phyloP scores from a whole-genome alignment of 73 alveolate species.

The Paramecium pentaurelia region DNA sequence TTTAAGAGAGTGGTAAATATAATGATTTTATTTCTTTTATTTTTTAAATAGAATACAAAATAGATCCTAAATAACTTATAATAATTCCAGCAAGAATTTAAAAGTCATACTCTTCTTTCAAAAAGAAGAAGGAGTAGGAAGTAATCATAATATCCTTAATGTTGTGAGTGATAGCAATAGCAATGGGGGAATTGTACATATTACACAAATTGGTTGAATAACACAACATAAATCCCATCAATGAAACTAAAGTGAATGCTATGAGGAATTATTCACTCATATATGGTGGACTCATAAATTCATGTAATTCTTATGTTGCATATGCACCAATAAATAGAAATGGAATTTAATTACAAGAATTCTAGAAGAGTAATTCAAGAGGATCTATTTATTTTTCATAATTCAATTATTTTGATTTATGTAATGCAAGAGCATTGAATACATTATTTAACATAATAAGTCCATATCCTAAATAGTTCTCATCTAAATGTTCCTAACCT shows the following conservation, averaged over 20 bases:
- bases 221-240: constrained; percentile 1
- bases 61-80: constrained; percentile 22
- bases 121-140: not conserved
- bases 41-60: not conserved
- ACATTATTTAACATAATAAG: not conserved
- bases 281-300: not conserved
- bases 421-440: constrained; percentile 22
- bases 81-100: constrained; percentile 10
- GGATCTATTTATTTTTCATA: not conserved
- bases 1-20: not conserved
- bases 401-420: not conserved
- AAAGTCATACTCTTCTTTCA: constrained; percentile 1
- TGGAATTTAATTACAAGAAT: constrained; percentile 34
- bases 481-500: constrained; percentile 26
- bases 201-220: constrained; percentile 20
- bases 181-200: constrained; percentile 36
- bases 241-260: not conserved
- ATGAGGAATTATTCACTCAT: not conserved
- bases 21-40: not conserved
- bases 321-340: constrained; percentile 37
- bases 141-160: constrained; percentile 21
- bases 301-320: not conserved
- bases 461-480: not conserved
- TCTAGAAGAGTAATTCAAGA: constrained; percentile 6
- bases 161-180: constrained; percentile 37